These are phyloP conservation scores for Phalaenopsis aphrodite DNA, from an alignment of 106 monocot species.

Conservation along the genomic window DNA sequence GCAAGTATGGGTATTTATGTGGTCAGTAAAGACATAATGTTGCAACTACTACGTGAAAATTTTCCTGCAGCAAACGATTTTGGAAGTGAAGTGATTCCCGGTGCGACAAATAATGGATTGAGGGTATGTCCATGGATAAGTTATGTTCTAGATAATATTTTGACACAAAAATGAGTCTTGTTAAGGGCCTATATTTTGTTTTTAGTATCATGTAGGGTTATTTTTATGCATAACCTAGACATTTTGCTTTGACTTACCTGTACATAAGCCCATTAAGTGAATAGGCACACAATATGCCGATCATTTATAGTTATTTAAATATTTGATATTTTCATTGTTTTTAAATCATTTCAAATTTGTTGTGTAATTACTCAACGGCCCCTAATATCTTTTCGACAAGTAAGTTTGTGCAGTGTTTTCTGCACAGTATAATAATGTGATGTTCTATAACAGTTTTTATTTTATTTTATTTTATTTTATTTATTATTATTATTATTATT, in stretches of 20 bases:
- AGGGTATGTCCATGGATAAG: slow-evolving; percentile 44
- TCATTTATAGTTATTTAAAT: too few species aligned
- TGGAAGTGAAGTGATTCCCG: slow-evolving; percentile 99
- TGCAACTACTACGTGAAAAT: slow-evolving; percentile 65
- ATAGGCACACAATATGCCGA: too few species aligned
- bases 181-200: neutral
- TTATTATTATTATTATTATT: too few species aligned
- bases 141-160: neutral
- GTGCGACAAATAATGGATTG: slow-evolving; percentile 76
- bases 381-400: too few species aligned
- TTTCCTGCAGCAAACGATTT: slow-evolving; percentile 92
- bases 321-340: too few species aligned
- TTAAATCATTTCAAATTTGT: too few species aligned
- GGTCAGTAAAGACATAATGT: slow-evolving; percentile 85
- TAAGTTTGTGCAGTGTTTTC: too few species aligned
- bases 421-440: neutral
- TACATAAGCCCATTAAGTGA: neutral
- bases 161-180: neutral
- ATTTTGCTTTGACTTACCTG: neutral
- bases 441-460: neutral
- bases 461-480: too few species aligned
- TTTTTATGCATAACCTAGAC: neutral
- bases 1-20: slow-evolving; percentile 99
- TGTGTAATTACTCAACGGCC: too few species aligned
- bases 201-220: neutral